Base-by-base conservation (phyloP, 2,329 filamentous ascomycete genomes). In the Phialocephala sp. region DNA sequence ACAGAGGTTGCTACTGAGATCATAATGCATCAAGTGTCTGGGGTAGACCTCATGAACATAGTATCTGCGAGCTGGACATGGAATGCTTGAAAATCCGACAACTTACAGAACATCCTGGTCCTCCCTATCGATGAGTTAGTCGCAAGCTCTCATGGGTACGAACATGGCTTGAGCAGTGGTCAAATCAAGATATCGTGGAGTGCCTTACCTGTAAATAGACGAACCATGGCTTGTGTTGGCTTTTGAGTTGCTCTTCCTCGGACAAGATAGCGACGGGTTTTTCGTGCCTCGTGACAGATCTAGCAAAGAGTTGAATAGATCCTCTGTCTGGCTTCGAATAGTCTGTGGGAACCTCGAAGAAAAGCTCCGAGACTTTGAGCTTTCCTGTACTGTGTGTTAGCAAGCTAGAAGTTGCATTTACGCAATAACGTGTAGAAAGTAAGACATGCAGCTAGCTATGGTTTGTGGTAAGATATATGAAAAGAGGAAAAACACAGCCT, bases 291-390 rank as follows among this genome's bases (percentile, higher is more conserved):
- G 85, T 82, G 18, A 90, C 91, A 61, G 87, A 90, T 60, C 93
- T 89, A 39, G 87, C 93, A 77, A 97, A 97, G 41, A 97, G 82
- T 63, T 86, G 87, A 68, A 97, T 83, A 5, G 82, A 87, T 57
- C 85, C 86, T 36, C 83, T 96, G 85, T 66, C 86, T 83, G 55
- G 96, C 83, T 75, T 89, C 90, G 58, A 79, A 78, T 97, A 91
- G 80, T 97, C 91, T 67, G 92, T 84, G 3, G 94, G 93, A 12
- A 97, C 93, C 71, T 92, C 85, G 78, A 97, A 97, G 81, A 93
- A 91, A 73, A 94, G 85, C 77, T 97, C 93, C 1, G 91, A 91
- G 67, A 97, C 86, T 64, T 87, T 84, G 32, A 97, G 84, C 73
- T 89, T 91, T 54, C 92, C 92, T 93, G 62, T 32, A 27, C 1